Evolutionary conservation across 768 basidiomycete species (phyloP).

Genomic region (Pulveroboletus ravenelii): DNA sequence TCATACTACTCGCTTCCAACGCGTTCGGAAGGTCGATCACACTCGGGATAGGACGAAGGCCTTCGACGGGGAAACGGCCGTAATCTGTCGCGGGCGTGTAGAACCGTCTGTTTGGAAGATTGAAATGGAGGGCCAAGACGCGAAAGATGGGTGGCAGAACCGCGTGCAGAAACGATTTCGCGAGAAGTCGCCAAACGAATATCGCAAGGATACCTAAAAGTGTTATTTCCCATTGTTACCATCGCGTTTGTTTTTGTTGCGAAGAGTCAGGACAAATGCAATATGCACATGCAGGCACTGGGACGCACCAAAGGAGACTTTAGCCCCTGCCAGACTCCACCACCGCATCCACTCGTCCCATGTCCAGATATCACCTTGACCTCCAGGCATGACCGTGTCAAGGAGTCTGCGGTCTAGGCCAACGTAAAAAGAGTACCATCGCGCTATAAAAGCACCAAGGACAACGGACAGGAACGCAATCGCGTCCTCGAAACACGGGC

Average conservation of each 20-base stretch:
- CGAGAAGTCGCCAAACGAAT: conserved; percentile 83
- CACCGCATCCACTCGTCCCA: conserved; percentile 34
- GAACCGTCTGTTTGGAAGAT: conserved; percentile 78
- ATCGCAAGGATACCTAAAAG: conserved; percentile 65
- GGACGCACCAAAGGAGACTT: conserved; percentile 39
- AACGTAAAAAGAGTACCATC: conserved; percentile 53
- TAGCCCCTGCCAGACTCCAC: conserved; percentile 35
- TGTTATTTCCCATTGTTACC: too few species aligned
- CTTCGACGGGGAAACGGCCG: conserved; percentile 56
- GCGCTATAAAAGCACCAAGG: conserved; percentile 63
- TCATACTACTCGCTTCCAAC: conserved; percentile 37
- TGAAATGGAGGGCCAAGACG: conserved; percentile 57
- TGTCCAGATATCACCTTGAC: conserved; percentile 39
- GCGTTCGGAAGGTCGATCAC: conserved; percentile 70
- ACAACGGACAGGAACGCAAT: conserved; percentile 88
- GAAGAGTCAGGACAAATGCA: not conserved
- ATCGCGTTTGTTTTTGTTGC: not conserved
- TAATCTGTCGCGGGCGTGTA: conserved; percentile 94
- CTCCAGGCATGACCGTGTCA: conserved; percentile 50
- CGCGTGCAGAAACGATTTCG: conserved; percentile 70
- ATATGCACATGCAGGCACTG: not conserved
- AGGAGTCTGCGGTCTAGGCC: conserved; percentile 36
- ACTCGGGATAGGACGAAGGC: conserved; percentile 73
- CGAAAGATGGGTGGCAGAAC: conserved; percentile 85
- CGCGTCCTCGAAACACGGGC: conserved; percentile 97